Base-by-base conservation (phyloP, 495 filamentous ascomycete genomes). In the Xylaria grammica region DNA sequence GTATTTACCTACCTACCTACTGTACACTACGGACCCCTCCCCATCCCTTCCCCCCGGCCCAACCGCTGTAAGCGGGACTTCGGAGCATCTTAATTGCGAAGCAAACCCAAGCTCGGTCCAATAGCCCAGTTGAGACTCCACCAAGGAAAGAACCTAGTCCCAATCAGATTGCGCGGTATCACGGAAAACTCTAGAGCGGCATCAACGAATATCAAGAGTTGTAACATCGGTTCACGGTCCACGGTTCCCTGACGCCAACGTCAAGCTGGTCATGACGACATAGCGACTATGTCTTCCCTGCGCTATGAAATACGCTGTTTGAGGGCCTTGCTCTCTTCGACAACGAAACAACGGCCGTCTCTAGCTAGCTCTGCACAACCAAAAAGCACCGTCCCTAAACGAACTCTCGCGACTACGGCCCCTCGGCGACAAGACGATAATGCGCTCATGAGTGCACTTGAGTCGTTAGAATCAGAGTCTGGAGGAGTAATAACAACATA, bases 401-500 rank as follows among this genome's bases (percentile, higher is more conserved):
- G 72, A 53, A 49, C 67, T 19, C 60, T 70, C 19, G 24, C 63
- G 19, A 74, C 70, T 5, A 68, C 63, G 13, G 57, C 67, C 17
- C 17, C 57, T 10, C 51, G 42, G 17, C 63, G 24, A 60, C 29
- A 52, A 27, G 40, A 67, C 48, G 62, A 20, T 53, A 2, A 46
- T 53, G 60, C 53, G 44, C 63, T 71, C 54, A 52, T 68, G 62
- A 61, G 45, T 17, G 63, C 69, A 24, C 24, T 72, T 30, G 62
- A 45, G 17, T 27, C 36, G 27, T 48, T 27, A 20, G 46, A 45
- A 3, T 20, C 52, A 17, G 6, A 38, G 4, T 22, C 13, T 1
- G 27, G 52, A 24, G 48, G 56, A 69, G 79, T 74, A 73, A 78
- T 79, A 76, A 76, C 72, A 65, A 71, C 53, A 19, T 65, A 73